These are phyloP conservation scores for Metschnikowia picachoensis DNA, from an alignment of 805 yeast genomes.

Conservation along the genomic window DNA sequence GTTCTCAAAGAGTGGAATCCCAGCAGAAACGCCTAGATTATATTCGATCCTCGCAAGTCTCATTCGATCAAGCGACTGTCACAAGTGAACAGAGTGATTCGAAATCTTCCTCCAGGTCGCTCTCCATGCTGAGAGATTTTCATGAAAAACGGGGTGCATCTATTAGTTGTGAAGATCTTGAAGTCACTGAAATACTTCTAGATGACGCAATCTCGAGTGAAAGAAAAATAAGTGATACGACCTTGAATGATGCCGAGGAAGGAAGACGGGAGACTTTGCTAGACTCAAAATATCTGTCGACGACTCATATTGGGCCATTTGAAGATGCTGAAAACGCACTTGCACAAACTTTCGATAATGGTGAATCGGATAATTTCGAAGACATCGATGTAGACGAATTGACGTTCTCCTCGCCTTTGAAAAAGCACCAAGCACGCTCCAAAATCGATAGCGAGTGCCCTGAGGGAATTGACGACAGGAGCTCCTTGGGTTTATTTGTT, in stretches of 20 bases:
- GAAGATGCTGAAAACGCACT: too few species aligned
- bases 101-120: too few species aligned
- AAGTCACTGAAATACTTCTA: constrained; percentile 1
- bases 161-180: neutral
- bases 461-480: neutral
- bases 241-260: too few species aligned
- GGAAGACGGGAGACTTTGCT: too few species aligned
- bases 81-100: too few species aligned
- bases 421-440: too few species aligned
- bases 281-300: too few species aligned
- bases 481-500: neutral
- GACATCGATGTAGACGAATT: constrained; percentile 3
- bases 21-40: constrained; percentile 1
- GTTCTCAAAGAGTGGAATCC: constrained; percentile 1
- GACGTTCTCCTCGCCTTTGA: constrained; percentile 1
- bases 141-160: too few species aligned
- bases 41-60: constrained; percentile 19
- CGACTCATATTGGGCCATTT: too few species aligned
- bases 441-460: neutral
- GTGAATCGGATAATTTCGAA: constrained; percentile 1
- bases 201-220: neutral
- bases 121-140: too few species aligned
- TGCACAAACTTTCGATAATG: neutral
- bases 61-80: neutral
- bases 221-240: neutral